These are phyloP conservation scores for Coemansia sp. DNA, from an alignment of 192 early-diverging fungal genomes.

Conservation along the genomic window DNA sequence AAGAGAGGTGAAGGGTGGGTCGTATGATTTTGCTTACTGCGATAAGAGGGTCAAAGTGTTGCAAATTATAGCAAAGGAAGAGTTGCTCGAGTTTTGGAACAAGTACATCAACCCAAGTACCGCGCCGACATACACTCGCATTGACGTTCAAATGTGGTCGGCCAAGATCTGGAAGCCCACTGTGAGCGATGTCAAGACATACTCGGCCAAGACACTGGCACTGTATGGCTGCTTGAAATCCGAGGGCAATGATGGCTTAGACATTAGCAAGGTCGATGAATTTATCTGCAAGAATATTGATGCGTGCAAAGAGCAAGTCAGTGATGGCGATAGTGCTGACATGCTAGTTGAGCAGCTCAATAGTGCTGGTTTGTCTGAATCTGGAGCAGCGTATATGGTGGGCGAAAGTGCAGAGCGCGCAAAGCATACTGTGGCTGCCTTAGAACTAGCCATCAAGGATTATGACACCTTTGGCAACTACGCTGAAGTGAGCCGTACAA, in stretches of 20 bases:
- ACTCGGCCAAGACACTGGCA: slow-evolving; percentile 15
- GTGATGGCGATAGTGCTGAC: neutral
- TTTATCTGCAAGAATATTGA: neutral
- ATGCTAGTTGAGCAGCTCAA: neutral
- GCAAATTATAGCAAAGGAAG: slow-evolving; percentile 12
- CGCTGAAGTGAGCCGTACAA: neutral
- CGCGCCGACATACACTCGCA: slow-evolving; percentile 21
- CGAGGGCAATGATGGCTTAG: slow-evolving; percentile 1
- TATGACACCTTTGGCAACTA: neutral
- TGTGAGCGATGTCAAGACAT: neutral
- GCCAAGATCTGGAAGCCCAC: slow-evolving; percentile 9
- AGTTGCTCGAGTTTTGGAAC: slow-evolving; percentile 36
- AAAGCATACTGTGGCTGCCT: slow-evolving; percentile 6
- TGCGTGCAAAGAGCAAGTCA: neutral
- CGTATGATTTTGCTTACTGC: slow-evolving; percentile 74
- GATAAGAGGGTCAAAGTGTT: slow-evolving; percentile 7
- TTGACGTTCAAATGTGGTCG: slow-evolving; percentile 29
- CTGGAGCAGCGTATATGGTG: neutral
- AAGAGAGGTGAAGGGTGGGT: slow-evolving; percentile 60
- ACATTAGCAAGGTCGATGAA: neutral
- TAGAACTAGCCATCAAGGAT: slow-evolving; percentile 14
- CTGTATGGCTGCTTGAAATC: slow-evolving; percentile 16
- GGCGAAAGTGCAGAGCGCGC: neutral
- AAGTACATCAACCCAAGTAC: slow-evolving; percentile 33
- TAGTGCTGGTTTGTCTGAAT: neutral